Evolutionary conservation across 306 rosid genomes (phyloP), one percentile per base, ranked within the genome.

Genomic region (Prunus mongolica): DNA sequence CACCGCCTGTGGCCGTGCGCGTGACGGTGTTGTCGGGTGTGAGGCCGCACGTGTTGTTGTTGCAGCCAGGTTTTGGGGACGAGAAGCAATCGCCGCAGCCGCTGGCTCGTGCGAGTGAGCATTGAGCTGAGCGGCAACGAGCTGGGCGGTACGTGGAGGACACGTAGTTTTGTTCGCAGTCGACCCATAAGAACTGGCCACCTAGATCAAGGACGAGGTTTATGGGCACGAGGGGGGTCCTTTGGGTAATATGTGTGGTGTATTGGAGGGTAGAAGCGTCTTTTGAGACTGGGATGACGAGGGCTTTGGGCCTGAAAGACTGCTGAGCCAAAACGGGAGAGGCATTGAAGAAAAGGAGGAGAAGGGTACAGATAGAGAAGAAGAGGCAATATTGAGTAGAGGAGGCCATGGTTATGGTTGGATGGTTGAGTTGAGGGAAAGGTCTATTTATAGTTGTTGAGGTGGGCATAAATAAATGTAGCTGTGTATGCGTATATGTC

Each of bases 121-220:
- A 89, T 45, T 82, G 88, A 71, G 88, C 80, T 0, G 88, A 85
- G 66, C 51, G 61, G 55, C 91, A 89, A 0, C 91, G 86, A 0
- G 80, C 89, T 0, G 91, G 87, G 58, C 86, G 87, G 86, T 89
- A 85, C 0, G 90, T 86, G 65, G 87, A 85, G 77, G 93, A 89
- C 44, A 16, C 28, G 58, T 87, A 89, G 63, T 67, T 52, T 9
- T 16, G 25, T 0, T 89, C 83, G 8, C 93, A 89, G 13, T 87
- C 82, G 0, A 87, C 81, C 93, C 91, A 89, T 3, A 87, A 76
- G 60, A 45, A 85, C 22, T 85, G 88, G 62, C 93, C 93, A 0
- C 93, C 91, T 8, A 89, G 82, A 49, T 89, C 91, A 10, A 89
- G 55, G 12, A 87, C 86, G 28, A 89, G 82, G 64, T 79, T 80